Percentiles rank a stretch among this genome's conserved stretches.
phyloP scores from a whole-genome alignment of 108 stramenopile species.

The Skeletonema marinoi region DNA sequence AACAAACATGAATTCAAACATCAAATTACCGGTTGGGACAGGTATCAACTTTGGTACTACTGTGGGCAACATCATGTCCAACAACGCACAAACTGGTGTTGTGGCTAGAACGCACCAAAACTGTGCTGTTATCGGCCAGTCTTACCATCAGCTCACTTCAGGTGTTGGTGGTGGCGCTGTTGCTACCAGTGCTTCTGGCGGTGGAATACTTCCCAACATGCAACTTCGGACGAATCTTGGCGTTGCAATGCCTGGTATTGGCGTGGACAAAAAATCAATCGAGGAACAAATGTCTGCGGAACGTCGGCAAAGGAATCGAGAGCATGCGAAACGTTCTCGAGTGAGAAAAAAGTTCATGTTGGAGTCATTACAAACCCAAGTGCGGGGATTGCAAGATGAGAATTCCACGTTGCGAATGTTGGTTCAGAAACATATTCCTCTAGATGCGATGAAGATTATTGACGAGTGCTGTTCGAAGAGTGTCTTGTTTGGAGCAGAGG shows the following conservation, averaged over 20 bases:
- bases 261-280: slow-evolving; percentile 18
- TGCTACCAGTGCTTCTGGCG: not conserved
- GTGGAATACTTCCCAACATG: slow-evolving; percentile 1
- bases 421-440: slow-evolving; percentile 83
- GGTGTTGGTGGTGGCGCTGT: not conserved
- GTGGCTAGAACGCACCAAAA: not conserved
- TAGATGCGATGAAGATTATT: slow-evolving; percentile 79
- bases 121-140: not conserved
- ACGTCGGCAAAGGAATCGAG: slow-evolving; percentile 91
- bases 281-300: slow-evolving; percentile 69
- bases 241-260: not conserved
- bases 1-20: not conserved
- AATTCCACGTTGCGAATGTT: slow-evolving; percentile 79
- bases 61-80: not conserved
- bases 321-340: slow-evolving; percentile 97
- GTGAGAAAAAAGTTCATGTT: slow-evolving; percentile 98
- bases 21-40: slow-evolving; percentile 25
- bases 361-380: slow-evolving; percentile 95
- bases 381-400: slow-evolving; percentile 87
- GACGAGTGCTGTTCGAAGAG: slow-evolving; percentile 74
- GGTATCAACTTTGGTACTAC: slow-evolving; percentile 23
- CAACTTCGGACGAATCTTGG: slow-evolving; percentile 1
- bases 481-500: slow-evolving; percentile 65
- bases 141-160: not conserved
- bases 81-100: not conserved